These are phyloP conservation scores for Monoraphidium neglectum DNA, from an alignment of 139 green algal genomes.

Conservation along the genomic window DNA sequence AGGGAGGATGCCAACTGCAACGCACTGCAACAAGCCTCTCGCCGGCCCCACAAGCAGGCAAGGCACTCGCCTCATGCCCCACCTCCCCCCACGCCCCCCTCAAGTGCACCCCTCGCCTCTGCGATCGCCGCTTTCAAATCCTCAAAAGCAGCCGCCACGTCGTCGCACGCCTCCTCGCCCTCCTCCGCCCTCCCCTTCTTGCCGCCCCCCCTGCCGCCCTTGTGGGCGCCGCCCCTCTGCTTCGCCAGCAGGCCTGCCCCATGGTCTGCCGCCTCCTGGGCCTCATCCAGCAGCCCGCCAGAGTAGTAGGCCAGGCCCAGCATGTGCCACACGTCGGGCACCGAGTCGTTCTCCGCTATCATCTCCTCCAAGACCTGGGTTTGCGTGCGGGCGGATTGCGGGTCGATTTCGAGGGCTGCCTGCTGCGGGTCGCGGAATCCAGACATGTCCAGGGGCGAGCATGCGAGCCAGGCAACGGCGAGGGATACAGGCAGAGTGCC, in stretches of 20 bases:
- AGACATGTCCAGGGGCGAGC: too few relatives aligned
- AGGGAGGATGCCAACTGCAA: too few relatives aligned
- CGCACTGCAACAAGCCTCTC: too few relatives aligned
- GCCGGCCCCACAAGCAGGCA: not conserved
- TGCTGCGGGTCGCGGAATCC: too few relatives aligned
- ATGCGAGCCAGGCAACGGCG: too few relatives aligned
- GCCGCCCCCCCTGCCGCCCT: slow-evolving; percentile 18
- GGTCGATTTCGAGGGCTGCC: too few relatives aligned
- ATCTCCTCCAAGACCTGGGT: slow-evolving; percentile 68
- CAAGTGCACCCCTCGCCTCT: slow-evolving; percentile 12
- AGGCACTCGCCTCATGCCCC: not conserved
- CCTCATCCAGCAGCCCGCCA: slow-evolving; percentile 54
- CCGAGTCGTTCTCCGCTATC: slow-evolving; percentile 79
- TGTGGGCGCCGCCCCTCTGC: not conserved
- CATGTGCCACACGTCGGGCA: slow-evolving; percentile 80
- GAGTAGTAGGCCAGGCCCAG: slow-evolving; percentile 60
- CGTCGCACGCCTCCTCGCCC: slow-evolving; percentile 5
- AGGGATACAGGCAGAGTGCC: too few relatives aligned
- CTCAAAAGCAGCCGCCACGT: slow-evolving; percentile 6
- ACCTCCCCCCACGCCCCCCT: slow-evolving; percentile 1
- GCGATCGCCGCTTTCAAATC: slow-evolving; percentile 16
- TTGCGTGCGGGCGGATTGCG: too few relatives aligned
- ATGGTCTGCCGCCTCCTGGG: slow-evolving; percentile 43
- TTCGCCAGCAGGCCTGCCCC: slow-evolving; percentile 35
- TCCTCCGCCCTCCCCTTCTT: too few relatives aligned